Percentiles rank a stretch among this genome's conserved stretches.
Evolutionary conservation across 352 stramenopile species (phyloP).

Genomic region (Phytophthora syringae): DNA sequence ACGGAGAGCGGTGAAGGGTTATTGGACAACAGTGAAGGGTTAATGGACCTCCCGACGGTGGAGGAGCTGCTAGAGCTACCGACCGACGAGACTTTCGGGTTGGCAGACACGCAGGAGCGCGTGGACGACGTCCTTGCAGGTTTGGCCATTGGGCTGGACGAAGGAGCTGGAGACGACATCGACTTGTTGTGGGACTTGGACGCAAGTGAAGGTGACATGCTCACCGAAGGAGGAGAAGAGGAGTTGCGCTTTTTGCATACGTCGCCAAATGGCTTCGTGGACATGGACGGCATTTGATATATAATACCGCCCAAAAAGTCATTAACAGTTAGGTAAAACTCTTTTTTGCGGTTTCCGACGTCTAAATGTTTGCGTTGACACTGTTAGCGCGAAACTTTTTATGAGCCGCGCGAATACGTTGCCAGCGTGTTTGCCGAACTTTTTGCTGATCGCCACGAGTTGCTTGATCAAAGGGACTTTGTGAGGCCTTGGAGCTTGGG

Average conservation of each 20-base stretch:
- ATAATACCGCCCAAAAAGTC: no score
- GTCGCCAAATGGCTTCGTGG: constrained; percentile 7
- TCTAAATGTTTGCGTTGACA: background rate
- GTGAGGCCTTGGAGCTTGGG: background rate
- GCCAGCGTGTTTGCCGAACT: background rate
- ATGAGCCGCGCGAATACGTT: background rate
- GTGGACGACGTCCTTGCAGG: constrained; percentile 26
- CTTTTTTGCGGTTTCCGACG: background rate
- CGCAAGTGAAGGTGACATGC: constrained; percentile 6
- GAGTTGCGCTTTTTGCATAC: constrained; percentile 30
- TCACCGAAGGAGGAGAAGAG: constrained; percentile 22
- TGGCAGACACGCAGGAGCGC: constrained; percentile 8
- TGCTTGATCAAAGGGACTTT: background rate
- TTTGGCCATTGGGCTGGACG: constrained; percentile 25
- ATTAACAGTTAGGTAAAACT: no score
- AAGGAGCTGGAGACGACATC: constrained; percentile 15
- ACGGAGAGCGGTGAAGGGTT: background rate
- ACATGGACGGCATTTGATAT: constrained; percentile 29
- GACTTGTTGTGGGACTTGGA: constrained; percentile 37
- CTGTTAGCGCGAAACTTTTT: background rate
- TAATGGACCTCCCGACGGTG: constrained; percentile 19
- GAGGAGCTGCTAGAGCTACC: constrained; percentile 35
- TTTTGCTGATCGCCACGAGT: background rate
- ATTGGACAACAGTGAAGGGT: background rate
- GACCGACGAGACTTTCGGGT: constrained; percentile 22